Base-by-base conservation (phyloP, 176 grass and related monocot species). In the Eleusine coracana region DNA sequence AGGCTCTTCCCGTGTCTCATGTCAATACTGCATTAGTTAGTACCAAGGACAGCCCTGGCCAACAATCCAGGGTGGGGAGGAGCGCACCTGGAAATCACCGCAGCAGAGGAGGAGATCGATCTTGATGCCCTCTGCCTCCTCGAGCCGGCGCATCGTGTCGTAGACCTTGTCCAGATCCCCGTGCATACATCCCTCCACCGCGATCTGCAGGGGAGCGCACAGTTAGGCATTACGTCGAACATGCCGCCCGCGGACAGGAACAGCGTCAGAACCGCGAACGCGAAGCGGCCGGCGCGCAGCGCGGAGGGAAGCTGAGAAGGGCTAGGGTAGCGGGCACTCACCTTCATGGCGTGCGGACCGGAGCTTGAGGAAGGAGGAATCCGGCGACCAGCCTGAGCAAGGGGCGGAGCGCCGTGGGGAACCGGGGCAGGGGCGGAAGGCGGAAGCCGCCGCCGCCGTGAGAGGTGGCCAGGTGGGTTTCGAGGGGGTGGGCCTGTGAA, bases 71-170 rank as follows among this genome's bases (percentile, higher is more conserved):
- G 28, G 14, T 16, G 29, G 6, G 31, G 31, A 7, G 31, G 31
- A 7, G n/a, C 25, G 50, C n/a, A 98, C 96, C 93, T 93, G 96
- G 86, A 98, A 95, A 80, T 93, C 96, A 6, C 93, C 91, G 9
- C 93, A 98, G 83, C 96, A 93, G 52, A 97, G 74, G 11, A 95
- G 93, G 70, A 98, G 93, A 54, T 95, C 96, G 61, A 95, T 98
- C 85, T 98, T 95, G 28, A 82, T 51, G 59, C 87, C 92, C 76
- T 93, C 91, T 4, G 74, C 85, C 73, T 90, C 76, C 89, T 95
- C 91, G 49, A 95, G 75, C 13, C 58, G 73, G 11, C 56, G 90
- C 60, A 98, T 62, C 15, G 93, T 92, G 37, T 84, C 87, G 36
- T 98, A 98, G 54, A 98, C 93, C 69, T 62, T 83, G 81, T 98